Evolutionary conservation across 2,329 filamentous ascomycete genomes (phyloP).

Genomic region (Dryadomyces quercus-mongolicae): DNA sequence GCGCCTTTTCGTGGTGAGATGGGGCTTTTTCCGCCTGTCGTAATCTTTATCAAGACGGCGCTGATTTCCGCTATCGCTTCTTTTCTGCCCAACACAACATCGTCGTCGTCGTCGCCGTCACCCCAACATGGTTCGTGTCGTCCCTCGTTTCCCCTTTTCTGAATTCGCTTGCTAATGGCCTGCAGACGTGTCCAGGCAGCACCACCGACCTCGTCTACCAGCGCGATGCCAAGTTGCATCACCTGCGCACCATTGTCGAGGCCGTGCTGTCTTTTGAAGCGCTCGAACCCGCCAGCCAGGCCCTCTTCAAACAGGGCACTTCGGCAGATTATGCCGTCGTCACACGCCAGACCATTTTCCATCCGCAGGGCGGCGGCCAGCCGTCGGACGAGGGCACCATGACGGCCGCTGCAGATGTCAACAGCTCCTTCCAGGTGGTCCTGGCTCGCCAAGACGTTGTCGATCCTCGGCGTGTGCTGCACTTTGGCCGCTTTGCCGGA

Average conservation of each 20-base stretch:
- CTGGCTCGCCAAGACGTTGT: conserved; percentile 43
- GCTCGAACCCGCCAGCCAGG: conserved; percentile 37
- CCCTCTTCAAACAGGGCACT: conserved; percentile 44
- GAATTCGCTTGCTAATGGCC: neutral
- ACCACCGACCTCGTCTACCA: conserved; percentile 32
- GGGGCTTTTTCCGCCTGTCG: too few species aligned
- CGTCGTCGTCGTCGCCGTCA: too few species aligned
- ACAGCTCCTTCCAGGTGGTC: conserved; percentile 43
- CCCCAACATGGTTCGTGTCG: neutral
- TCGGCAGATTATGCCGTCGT: conserved; percentile 44
- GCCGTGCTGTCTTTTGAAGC: conserved; percentile 34
- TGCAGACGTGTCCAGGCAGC: too few species aligned
- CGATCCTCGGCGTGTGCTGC: conserved; percentile 44
- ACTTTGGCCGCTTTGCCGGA: conserved; percentile 45
- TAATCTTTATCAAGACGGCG: too few species aligned
- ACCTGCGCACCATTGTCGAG: conserved; percentile 29
- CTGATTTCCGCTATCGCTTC: too few species aligned
- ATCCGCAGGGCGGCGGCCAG: conserved; percentile 64
- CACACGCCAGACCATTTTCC: conserved; percentile 58
- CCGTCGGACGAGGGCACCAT: conserved; percentile 56
- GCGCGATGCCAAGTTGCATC: conserved; percentile 28
- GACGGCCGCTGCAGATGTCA: conserved; percentile 12
- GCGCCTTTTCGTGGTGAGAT: too few species aligned
- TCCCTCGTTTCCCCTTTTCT: neutral
- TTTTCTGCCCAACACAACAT: too few species aligned